Conservation (phyloP, 148 eudicot genomes). For the Rhododendron kiyosumense region DNA sequence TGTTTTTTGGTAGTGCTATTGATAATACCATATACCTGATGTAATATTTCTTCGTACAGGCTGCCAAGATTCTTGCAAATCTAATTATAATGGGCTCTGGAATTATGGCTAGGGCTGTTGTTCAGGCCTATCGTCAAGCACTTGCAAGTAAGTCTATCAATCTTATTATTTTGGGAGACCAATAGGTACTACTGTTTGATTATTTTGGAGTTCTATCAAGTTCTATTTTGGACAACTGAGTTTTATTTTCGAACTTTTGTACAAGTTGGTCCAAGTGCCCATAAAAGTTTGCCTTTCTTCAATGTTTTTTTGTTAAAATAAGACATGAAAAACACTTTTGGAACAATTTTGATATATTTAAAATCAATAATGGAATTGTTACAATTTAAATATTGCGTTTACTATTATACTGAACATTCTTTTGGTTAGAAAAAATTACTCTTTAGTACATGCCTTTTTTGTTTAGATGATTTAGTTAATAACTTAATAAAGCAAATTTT, state of each 20-base stretch:
- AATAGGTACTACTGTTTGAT: neutral
- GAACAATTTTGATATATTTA: neutral
- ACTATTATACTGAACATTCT: neutral
- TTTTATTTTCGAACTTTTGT: neutral
- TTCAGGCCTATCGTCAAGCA: conserved; percentile 72
- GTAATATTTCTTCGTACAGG: conserved; percentile 24
- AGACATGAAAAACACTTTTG: neutral
- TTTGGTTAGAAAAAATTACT: neutral
- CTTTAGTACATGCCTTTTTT: neutral
- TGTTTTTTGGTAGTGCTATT: neutral
- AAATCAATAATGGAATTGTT: neutral
- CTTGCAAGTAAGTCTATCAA: conserved; percentile 43
- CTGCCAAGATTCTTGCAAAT: conserved; percentile 53
- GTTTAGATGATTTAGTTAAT: neutral
- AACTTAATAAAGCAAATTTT: neutral
- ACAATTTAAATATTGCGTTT: neutral
- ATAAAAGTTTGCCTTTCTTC: neutral
- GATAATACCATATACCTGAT: neutral
- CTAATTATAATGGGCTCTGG: conserved; percentile 59
- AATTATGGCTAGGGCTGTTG: conserved; percentile 49
- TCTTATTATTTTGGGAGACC: neutral
- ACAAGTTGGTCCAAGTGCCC: neutral
- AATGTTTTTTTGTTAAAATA: neutral
- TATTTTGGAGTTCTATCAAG: neutral
- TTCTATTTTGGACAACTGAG: neutral